phyloP scores from a whole-genome alignment of 83 land plant genomes.

The Thuja plicata region DNA sequence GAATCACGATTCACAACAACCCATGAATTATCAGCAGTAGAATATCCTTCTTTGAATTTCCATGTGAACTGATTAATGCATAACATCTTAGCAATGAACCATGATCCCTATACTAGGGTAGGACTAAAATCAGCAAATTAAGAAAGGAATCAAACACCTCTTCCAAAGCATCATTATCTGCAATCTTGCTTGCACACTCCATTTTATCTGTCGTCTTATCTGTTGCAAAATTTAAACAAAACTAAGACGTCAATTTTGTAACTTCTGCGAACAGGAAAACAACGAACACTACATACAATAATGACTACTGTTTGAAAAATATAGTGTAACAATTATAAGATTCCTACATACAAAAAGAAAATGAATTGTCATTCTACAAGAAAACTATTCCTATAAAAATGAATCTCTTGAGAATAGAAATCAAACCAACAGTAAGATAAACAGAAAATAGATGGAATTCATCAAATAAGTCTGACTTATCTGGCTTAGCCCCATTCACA shows the following conservation, averaged over 20 bases:
- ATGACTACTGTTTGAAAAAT: not conserved
- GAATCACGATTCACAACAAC: not conserved
- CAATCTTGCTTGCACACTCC: constrained; percentile 22
- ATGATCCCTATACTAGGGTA: not conserved
- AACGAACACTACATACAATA: not conserved
- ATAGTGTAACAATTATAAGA: not conserved
- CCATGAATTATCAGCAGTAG: not conserved
- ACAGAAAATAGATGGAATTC: not conserved
- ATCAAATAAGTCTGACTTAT: not conserved
- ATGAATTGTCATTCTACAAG: not conserved
- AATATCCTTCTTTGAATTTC: not conserved
- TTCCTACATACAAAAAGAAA: not conserved
- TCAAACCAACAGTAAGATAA: not conserved
- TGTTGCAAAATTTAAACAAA: constrained; percentile 19
- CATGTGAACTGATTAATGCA: not conserved
- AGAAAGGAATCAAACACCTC: constrained; percentile 27
- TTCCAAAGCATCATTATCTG: constrained; percentile 24
- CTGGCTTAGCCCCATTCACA: not conserved
- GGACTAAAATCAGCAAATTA: not conserved
- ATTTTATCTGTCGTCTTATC: constrained; percentile 31
- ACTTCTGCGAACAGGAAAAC: not conserved
- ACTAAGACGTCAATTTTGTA: not conserved
- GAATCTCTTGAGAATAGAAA: not conserved
- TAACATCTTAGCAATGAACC: not conserved
- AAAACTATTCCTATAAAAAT: not conserved